A percentile compares a stretch with the other conserved stretches of the same genome.
These are phyloP conservation scores for Besnoitia besnoiti DNA, from an alignment of 169 alveolate genomes.

Conservation along the genomic window DNA sequence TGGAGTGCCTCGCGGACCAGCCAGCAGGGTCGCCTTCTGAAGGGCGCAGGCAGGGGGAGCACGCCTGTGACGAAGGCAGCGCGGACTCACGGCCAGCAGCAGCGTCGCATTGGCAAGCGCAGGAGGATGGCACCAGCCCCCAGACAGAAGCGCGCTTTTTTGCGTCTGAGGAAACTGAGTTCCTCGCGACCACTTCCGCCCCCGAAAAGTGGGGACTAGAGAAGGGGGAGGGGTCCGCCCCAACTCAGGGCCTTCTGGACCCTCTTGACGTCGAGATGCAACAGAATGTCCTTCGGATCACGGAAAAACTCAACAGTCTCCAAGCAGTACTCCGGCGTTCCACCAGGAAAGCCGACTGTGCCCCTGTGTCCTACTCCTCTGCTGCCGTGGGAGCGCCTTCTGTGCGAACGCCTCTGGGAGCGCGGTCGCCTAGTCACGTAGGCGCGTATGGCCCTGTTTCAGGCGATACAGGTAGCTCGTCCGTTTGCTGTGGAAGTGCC, in stretches of 20 bases:
- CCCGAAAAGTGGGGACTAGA: background rate
- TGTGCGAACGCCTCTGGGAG: too few species aligned
- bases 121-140: too few species aligned
- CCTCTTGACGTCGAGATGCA: slow-evolving; percentile 19
- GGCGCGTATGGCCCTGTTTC: too few species aligned
- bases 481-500: too few species aligned
- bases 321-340: slow-evolving; percentile 24
- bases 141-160: background rate
- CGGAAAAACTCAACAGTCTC: slow-evolving; percentile 19
- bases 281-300: slow-evolving; percentile 8
- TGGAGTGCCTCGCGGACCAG: background rate
- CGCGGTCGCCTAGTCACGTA: too few species aligned
- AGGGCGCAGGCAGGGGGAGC: background rate
- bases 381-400: too few species aligned
- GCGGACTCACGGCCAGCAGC: too few species aligned
- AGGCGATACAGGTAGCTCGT: too few species aligned
- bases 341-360: background rate
- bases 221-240: background rate
- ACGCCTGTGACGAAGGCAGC: background rate
- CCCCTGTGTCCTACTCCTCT: too few species aligned
- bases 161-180: background rate
- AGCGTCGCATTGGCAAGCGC: too few species aligned
- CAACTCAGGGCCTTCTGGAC: background rate
- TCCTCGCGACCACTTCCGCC: background rate
- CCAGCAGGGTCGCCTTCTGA: background rate